Evolutionary conservation across 2,329 filamentous ascomycete species (phyloP).

Genomic region (Lachnellula cervina): DNA sequence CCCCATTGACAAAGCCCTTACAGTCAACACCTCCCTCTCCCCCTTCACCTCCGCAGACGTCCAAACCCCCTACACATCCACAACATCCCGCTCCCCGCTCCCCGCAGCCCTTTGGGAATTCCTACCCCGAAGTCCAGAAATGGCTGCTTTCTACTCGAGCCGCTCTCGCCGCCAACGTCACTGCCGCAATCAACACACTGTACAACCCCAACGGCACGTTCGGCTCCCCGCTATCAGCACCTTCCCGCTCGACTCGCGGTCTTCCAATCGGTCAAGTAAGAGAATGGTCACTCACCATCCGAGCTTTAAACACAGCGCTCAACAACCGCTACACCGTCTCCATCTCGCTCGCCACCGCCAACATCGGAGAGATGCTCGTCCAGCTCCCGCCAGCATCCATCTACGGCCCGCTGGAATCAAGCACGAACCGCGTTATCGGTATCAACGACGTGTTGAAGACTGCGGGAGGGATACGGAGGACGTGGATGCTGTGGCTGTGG

Average conservation of each 20-base stretch:
- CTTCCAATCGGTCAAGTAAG: neutral
- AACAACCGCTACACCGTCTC: neutral
- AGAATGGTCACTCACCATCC: neutral
- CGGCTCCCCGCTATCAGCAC: neutral
- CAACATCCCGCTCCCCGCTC: conserved; percentile 10
- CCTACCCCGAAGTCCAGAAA: conserved; percentile 32
- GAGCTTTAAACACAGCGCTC: neutral
- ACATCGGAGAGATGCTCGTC: conserved; percentile 2
- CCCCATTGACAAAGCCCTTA: neutral
- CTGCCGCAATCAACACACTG: conserved; percentile 54
- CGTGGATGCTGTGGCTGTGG: conserved; percentile 9
- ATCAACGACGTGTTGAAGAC: conserved; percentile 13
- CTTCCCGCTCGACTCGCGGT: neutral
- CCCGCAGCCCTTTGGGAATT: conserved; percentile 24
- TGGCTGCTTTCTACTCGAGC: conserved; percentile 44
- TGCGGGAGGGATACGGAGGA: conserved; percentile 10
- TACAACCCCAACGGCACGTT: conserved; percentile 28
- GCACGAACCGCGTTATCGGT: conserved; percentile 17
- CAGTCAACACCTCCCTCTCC: conserved; percentile 7
- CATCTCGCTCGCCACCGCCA: neutral
- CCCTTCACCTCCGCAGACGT: conserved; percentile 29
- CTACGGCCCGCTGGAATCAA: conserved; percentile 1
- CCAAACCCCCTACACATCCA: conserved; percentile 18
- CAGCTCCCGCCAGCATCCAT: conserved; percentile 10
- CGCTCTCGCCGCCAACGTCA: conserved; percentile 56